phyloP scores from a whole-genome alignment of 805 yeast species.

The Candida sonorensis region DNA sequence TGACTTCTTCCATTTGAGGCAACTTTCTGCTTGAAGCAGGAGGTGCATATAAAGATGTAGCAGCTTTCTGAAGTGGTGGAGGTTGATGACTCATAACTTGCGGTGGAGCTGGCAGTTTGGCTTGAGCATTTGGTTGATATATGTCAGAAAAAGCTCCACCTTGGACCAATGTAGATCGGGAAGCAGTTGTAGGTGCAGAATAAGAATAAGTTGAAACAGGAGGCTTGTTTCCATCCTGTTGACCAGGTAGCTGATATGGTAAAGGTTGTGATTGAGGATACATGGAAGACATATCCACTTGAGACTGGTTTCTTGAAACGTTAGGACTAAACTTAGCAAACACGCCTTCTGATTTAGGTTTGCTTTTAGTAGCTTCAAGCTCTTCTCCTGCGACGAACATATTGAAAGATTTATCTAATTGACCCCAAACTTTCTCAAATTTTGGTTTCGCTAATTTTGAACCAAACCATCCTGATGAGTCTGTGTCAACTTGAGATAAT shows the following conservation, averaged over 20 bases:
- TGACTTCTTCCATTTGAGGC: too few species aligned
- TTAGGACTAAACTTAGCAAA: conserved; percentile 69
- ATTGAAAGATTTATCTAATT: conserved; percentile 70
- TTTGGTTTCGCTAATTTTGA: conserved; percentile 32
- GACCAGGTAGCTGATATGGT: conserved; percentile 7
- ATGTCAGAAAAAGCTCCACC: conserved; percentile 3
- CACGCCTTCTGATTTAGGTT: conserved; percentile 41
- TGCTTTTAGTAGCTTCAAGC: conserved; percentile 27
- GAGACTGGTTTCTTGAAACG: conserved; percentile 51
- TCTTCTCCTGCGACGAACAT: conserved; percentile 88
- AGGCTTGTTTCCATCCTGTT: conserved; percentile 4
- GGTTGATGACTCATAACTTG: conserved; percentile 7
- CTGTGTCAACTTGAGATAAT: conserved; percentile 33
- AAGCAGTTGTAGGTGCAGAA: conserved; percentile 19
- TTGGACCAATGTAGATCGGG: conserved; percentile 15
- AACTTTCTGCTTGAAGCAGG: too few species aligned
- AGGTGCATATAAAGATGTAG: too few species aligned
- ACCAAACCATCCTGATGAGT: conserved; percentile 65
- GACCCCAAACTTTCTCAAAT: conserved; percentile 79
- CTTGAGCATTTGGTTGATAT: conserved; percentile 7
- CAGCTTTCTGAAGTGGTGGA: too few species aligned
- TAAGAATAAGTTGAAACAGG: conserved; percentile 16
- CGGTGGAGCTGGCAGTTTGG: conserved; percentile 7
- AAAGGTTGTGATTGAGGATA: conserved; percentile 17
- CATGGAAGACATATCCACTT: conserved; percentile 23